Conservation (phyloP, 139 green algal species). For the Chlorella ohadii region DNA sequence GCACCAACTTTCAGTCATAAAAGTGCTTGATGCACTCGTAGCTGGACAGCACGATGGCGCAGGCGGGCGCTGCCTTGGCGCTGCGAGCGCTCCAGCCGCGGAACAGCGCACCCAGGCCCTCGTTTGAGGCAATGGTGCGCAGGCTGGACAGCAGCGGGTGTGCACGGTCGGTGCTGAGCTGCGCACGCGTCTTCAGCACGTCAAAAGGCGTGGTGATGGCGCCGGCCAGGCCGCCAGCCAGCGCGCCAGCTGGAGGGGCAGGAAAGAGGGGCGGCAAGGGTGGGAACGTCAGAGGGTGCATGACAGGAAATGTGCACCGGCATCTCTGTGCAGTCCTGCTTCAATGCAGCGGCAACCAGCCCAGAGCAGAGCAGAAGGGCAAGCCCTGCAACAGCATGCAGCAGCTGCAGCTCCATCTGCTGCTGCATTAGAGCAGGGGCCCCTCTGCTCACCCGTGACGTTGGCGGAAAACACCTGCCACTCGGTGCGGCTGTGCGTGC, state of each 20-base stretch:
- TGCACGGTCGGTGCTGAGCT: slow-evolving; percentile 52
- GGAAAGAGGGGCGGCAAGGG: no score
- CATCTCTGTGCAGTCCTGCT: no score
- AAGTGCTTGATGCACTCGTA: slow-evolving; percentile 90
- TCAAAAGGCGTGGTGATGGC: slow-evolving; percentile 94
- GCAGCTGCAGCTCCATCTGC: no score
- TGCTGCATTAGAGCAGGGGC: neutral
- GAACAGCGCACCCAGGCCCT: slow-evolving; percentile 83
- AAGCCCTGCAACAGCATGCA: no score
- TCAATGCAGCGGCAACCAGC: no score
- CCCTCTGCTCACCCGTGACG: slow-evolving; percentile 42
- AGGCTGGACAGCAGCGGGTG: slow-evolving; percentile 45
- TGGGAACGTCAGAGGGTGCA: slow-evolving; percentile 10
- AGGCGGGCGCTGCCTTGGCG: slow-evolving; percentile 81
- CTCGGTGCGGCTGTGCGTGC: neutral
- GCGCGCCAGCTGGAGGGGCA: slow-evolving; percentile 54
- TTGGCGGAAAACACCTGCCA: slow-evolving; percentile 67
- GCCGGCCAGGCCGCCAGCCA: slow-evolving; percentile 80
- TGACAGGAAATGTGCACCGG: neutral
- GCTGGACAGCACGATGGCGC: slow-evolving; percentile 87
- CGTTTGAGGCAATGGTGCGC: slow-evolving; percentile 48
- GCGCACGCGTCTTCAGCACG: slow-evolving; percentile 94
- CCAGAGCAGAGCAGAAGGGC: neutral
- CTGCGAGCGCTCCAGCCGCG: slow-evolving; percentile 74
- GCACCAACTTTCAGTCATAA: neutral